phyloP scores from a whole-genome alignment of 192 early-diverging fungal species.

The Anaeromyces robustus region DNA sequence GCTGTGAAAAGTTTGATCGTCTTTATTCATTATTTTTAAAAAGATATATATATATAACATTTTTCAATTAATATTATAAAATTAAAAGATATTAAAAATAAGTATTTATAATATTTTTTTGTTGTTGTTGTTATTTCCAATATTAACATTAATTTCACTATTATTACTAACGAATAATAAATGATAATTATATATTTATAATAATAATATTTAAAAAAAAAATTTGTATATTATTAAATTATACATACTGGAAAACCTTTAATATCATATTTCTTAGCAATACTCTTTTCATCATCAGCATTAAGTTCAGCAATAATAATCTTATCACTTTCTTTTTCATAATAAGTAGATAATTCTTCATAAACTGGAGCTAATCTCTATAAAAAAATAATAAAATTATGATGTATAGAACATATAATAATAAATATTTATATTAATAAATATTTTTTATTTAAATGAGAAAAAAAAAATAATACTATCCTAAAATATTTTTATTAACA shows the following conservation, averaged over 20 bases:
- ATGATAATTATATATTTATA: too few species aligned
- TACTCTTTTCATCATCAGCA: slow-evolving; percentile 65
- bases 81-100: too few species aligned
- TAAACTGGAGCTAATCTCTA: slow-evolving; percentile 29
- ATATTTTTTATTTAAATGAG: neutral
- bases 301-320: slow-evolving; percentile 80
- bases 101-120: too few species aligned
- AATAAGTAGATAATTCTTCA: slow-evolving; percentile 65
- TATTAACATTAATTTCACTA: too few species aligned
- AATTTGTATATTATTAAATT: neutral
- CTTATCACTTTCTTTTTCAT: slow-evolving; percentile 46
- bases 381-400: neutral
- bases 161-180: too few species aligned
- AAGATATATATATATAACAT: too few species aligned
- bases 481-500: too few species aligned
- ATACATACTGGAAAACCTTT: slow-evolving; percentile 15
- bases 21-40: too few species aligned
- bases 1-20: slow-evolving; percentile 46
- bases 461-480: neutral
- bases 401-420: too few species aligned
- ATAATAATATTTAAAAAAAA: slow-evolving; percentile 51
- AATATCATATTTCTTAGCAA: slow-evolving; percentile 62
- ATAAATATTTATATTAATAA: too few species aligned
- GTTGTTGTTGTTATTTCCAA: too few species aligned
- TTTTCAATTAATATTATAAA: too few species aligned